phyloP scores from a whole-genome alignment of 1,139 yeast species.

The Pneumocystis canis region DNA sequence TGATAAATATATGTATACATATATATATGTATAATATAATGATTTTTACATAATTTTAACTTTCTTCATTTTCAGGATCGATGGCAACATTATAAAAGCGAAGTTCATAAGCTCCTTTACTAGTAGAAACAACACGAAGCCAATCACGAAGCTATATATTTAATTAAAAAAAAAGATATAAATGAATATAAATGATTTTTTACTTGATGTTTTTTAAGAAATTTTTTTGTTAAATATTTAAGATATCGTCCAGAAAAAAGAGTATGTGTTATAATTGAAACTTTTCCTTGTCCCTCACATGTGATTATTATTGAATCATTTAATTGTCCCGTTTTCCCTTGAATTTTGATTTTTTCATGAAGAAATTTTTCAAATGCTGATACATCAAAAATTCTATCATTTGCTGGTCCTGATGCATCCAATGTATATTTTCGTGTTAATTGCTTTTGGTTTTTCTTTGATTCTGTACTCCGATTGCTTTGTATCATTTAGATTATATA shows the following conservation, averaged over 20 bases:
- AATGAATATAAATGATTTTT: neutral
- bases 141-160: constrained; percentile 54
- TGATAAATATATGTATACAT: too few relatives aligned
- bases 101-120: constrained; percentile 93
- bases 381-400: constrained; percentile 86
- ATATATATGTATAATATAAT: neutral
- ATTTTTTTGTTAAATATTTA: constrained; percentile 8
- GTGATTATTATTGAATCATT: constrained; percentile 87
- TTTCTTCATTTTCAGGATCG: constrained; percentile 55
- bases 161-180: neutral
- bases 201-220: constrained; percentile 13
- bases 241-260: constrained; percentile 97
- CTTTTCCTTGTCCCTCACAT: constrained; percentile 65
- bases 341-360: constrained; percentile 98
- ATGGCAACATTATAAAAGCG: constrained; percentile 99
- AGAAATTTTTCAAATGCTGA: constrained; percentile 95
- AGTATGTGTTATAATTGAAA: constrained; percentile 77
- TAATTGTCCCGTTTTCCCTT: constrained; percentile 89
- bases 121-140: constrained; percentile 97
- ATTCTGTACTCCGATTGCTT: neutral
- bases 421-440: constrained; percentile 78
- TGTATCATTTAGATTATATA: neutral
- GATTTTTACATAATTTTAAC: constrained; percentile 6
- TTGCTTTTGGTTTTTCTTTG: constrained; percentile 2
- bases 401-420: constrained; percentile 94